phyloP scores from a whole-genome alignment of 2,329 filamentous ascomycete species.

The Aspergillus sp. region DNA sequence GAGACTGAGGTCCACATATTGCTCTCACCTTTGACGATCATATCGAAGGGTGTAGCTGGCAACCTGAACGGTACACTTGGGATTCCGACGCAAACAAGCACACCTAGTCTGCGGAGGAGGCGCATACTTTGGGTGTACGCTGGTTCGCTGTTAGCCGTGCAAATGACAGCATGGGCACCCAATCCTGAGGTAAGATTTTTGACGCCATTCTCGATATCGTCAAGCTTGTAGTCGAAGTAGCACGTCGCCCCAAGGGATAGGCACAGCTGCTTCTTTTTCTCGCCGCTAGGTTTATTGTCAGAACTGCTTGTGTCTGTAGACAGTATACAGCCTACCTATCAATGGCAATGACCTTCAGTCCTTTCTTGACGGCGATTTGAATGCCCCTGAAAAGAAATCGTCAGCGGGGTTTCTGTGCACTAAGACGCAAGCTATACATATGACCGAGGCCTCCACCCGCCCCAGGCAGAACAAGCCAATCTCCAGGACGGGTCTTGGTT shows the following conservation, averaged over 20 bases:
- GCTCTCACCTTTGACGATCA: constrained; percentile 43
- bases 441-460: constrained; percentile 40
- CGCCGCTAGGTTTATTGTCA: constrained; percentile 21
- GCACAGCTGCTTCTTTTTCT: constrained; percentile 33
- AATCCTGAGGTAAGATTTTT: constrained; percentile 39
- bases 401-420: neutral
- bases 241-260: constrained; percentile 30
- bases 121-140: constrained; percentile 45
- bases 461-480: constrained; percentile 36
- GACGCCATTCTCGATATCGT: constrained; percentile 40
- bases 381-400: constrained; percentile 27
- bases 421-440: constrained; percentile 29
- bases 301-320: neutral
- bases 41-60: constrained; percentile 47
- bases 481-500: constrained; percentile 30
- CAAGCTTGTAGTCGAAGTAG: constrained; percentile 34
- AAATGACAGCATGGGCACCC: constrained; percentile 47
- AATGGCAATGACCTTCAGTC: constrained; percentile 36
- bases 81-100: constrained; percentile 48
- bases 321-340: constrained; percentile 25
- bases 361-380: constrained; percentile 36
- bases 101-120: constrained; percentile 45
- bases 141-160: constrained; percentile 44
- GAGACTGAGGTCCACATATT: neutral
- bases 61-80: constrained; percentile 43